phyloP scores from a whole-genome alignment of 176 grass and related monocot genomes.

The Avena atlantica region DNA sequence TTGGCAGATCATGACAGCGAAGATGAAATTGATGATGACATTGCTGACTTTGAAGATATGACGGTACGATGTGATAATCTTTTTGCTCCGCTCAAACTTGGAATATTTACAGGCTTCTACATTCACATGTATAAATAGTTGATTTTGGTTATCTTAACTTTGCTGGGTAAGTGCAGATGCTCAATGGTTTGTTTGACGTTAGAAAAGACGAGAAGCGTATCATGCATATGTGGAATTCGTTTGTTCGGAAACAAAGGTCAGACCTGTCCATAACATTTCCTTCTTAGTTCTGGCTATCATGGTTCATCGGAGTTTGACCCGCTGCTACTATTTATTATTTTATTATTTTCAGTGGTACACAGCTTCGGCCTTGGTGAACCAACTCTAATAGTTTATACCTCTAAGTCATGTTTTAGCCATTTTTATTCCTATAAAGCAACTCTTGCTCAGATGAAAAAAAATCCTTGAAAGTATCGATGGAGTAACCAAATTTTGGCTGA shows the following conservation, averaged over 20 bases:
- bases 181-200: conserved; percentile 81
- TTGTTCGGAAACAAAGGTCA: conserved; percentile 87
- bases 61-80: conserved; percentile 59
- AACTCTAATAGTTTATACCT: background rate
- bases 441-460: background rate
- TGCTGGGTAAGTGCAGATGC: conserved; percentile 60
- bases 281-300: conserved; percentile 16
- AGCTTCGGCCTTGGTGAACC: background rate
- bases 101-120: conserved; percentile 10
- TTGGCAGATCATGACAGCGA: conserved; percentile 84
- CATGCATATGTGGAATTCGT: conserved; percentile 95
- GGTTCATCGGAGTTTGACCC: conserved; percentile 25
- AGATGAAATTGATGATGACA: conserved; percentile 90
- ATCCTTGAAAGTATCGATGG: background rate
- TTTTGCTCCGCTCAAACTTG: conserved; percentile 25
- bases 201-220: conserved; percentile 77
- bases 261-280: conserved; percentile 6
- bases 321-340: background rate
- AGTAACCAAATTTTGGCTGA: background rate
- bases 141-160: conserved; percentile 27
- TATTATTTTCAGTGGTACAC: background rate
- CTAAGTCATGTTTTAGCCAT: background rate
- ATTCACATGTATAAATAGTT: conserved; percentile 13
- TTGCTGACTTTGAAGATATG: conserved; percentile 88
- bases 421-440: conserved; percentile 9